Evolutionary conservation across 208 protist genomes (phyloP), one percentile per base, ranked within the genome.

Genomic region (Trypanosoma melophagium): DNA sequence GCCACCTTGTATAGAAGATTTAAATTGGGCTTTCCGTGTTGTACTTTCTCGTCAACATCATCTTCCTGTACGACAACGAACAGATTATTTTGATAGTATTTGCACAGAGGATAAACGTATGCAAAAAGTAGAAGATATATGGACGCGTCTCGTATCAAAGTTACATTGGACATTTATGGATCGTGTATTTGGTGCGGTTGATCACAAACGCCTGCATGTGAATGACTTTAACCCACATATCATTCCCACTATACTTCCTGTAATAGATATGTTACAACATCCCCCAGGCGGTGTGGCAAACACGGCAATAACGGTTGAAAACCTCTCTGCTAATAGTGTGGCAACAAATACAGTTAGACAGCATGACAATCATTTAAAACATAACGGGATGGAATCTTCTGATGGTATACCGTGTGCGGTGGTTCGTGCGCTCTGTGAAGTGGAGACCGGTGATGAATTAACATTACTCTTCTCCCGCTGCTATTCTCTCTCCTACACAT

Each of bases 401-500:
- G n/a, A 55, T 19, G 24, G 24, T 9, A 21, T 21, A 10, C 72
- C 54, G 57, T 75, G 73, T 14, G 62, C 82, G 4, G 77, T 84
- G 0, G 66, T 89, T 56, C 74, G 77, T 12, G 82, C 80, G 2
- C 35, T 41, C 1, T 45, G 60, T 5, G 54, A 71, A 28, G 69
- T 89, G 28, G 86, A 86, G 25, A 74, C 68, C 38, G 57, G 69
- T 5, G 81, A 89, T 51, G 80, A 84, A 66, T 74, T 92, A 7
- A 87, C 83, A 21, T 22, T 71, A 22, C 60, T 74, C 28, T 86
- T 84, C 50, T 58, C 76, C 12, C 76, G 77, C 57, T 83, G 75
- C 60, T 92, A 92, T 66, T 84, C 76, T 19, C 69, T 87, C 14
- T 80, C 83, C 19, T 92, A 89, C 61, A 86, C 80, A 24, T 62